phyloP scores from a whole-genome alignment of 257 asterid species.

The Catharanthus roseus region DNA sequence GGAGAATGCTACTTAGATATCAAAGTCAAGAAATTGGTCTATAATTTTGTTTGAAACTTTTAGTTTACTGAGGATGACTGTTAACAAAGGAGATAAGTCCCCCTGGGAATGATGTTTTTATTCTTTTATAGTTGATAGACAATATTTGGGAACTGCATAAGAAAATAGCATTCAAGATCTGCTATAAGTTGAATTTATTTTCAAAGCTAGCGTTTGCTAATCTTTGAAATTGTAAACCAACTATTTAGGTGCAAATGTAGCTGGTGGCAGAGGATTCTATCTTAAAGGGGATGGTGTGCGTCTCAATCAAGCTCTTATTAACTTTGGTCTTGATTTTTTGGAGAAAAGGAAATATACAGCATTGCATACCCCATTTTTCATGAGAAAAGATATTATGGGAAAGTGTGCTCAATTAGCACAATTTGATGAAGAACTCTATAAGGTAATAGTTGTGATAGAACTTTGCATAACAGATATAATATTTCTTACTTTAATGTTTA shows the following conservation, averaged over 20 bases:
- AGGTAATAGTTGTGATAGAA: constrained; percentile 34
- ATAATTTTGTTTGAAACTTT: background rate
- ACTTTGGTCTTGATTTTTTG: constrained; percentile 67
- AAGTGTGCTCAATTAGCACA: constrained; percentile 94
- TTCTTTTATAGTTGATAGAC: background rate
- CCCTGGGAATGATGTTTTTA: background rate
- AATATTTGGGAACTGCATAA: background rate
- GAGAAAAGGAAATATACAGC: constrained; percentile 52
- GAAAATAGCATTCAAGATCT: background rate
- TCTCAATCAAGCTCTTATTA: constrained; percentile 79
- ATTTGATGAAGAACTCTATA: constrained; percentile 93
- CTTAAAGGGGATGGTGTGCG: constrained; percentile 78
- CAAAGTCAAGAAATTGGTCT: background rate
- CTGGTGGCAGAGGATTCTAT: constrained; percentile 89
- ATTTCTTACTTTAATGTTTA: too few relatives aligned
- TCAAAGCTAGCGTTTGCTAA: background rate
- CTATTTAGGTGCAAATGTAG: constrained; percentile 67
- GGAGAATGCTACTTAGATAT: background rate
- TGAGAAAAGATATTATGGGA: constrained; percentile 88
- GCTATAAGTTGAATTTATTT: background rate
- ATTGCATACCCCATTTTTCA: constrained; percentile 82
- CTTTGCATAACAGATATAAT: background rate
- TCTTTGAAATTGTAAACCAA: constrained; percentile 6
- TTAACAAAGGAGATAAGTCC: background rate
- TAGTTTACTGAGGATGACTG: background rate